A percentile compares a stretch with the other conserved stretches of the same genome.
phyloP scores from a whole-genome alignment of 1,284 basidiomycete genomes.

The Ustanciosporium gigantosporum region DNA sequence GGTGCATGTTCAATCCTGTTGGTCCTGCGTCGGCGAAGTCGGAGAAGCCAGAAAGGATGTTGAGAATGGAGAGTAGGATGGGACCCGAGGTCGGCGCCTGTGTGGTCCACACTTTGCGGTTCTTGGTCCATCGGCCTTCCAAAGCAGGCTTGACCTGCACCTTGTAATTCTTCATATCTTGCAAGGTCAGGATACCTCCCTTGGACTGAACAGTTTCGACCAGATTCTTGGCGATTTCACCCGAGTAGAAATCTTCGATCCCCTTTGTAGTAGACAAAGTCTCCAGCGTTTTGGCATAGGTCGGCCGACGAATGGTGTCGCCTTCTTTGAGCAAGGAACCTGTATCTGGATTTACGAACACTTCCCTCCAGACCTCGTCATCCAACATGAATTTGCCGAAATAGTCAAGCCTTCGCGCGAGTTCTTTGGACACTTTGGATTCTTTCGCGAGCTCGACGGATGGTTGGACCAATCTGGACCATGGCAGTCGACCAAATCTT shows the following conservation, averaged over 20 bases:
- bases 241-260: conserved; percentile 64
- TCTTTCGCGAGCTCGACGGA: conserved; percentile 50
- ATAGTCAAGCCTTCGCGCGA: conserved; percentile 31
- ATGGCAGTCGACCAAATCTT: conserved; percentile 53
- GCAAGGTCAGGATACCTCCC: conserved; percentile 77
- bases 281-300: conserved; percentile 46
- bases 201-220: conserved; percentile 68
- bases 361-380: conserved; percentile 50
- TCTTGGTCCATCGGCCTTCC: conserved; percentile 75
- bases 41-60: conserved; percentile 48
- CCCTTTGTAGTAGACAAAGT: conserved; percentile 47
- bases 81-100: conserved; percentile 63
- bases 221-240: conserved; percentile 74
- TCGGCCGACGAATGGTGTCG: conserved; percentile 38
- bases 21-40: conserved; percentile 10
- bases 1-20: conserved; percentile 57
- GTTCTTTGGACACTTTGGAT: conserved; percentile 45
- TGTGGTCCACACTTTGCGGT: conserved; percentile 79
- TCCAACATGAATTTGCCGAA: conserved; percentile 61
- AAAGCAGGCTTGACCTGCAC: conserved; percentile 74
- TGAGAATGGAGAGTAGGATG: conserved; percentile 56
- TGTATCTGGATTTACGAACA: conserved; percentile 62
- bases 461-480: conserved; percentile 55
- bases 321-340: conserved; percentile 63
- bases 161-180: conserved; percentile 73